These are phyloP conservation scores for Hymenoscyphus salicellus DNA, from an alignment of 2,329 filamentous ascomycete species.

Conservation along the genomic window DNA sequence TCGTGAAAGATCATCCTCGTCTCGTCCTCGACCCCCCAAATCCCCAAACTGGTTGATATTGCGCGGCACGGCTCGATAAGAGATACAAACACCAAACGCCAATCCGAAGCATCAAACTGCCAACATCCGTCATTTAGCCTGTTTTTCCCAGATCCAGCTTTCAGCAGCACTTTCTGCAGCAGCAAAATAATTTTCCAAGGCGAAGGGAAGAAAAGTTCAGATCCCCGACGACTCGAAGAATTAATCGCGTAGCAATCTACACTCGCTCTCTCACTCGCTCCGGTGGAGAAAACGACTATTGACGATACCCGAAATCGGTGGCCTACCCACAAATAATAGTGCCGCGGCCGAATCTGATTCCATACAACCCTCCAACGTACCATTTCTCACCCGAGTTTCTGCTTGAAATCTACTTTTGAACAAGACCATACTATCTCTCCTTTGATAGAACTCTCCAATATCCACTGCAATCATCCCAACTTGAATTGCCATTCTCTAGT, in stretches of 20 bases:
- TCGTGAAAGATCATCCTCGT: background rate
- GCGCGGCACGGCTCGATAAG: background rate
- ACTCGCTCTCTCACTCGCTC: background rate
- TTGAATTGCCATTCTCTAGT: background rate
- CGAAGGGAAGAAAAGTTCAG: background rate
- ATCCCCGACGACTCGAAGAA: background rate
- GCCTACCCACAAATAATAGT: conserved; percentile 2
- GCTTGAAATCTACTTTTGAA: background rate
- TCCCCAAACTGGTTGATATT: background rate
- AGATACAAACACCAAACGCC: background rate
- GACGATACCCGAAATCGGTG: conserved; percentile 2
- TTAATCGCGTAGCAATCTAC: background rate
- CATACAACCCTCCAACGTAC: conserved; percentile 1
- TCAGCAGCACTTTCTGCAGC: background rate
- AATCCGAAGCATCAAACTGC: background rate
- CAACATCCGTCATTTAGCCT: conserved; percentile 8
- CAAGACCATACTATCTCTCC: background rate
- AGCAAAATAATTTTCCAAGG: background rate
- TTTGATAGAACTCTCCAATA: background rate
- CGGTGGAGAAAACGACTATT: background rate
- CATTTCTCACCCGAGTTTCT: background rate
- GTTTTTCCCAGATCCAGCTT: background rate
- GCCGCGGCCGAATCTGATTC: conserved; percentile 1
- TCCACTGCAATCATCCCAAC: background rate
- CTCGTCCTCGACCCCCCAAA: background rate